Evolutionary conservation across 2,329 filamentous ascomycete species (phyloP).

Genomic region (Colletotrichum eremochloae): DNA sequence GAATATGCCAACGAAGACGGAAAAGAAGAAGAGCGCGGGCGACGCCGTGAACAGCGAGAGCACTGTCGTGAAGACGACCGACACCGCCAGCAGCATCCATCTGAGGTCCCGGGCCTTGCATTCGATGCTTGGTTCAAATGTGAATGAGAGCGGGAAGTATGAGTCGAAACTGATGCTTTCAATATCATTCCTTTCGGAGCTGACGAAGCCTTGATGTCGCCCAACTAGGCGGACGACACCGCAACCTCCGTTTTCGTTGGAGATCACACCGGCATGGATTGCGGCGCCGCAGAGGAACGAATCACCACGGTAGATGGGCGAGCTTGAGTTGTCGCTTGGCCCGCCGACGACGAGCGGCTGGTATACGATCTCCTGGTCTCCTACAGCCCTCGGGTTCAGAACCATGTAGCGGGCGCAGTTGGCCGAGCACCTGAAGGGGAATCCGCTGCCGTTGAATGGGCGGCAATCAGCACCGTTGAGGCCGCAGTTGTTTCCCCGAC

Average conservation of each 20-base stretch:
- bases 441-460: slow-evolving; percentile 77
- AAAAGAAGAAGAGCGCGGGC: slow-evolving; percentile 86
- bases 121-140: slow-evolving; percentile 75
- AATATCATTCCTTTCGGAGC: slow-evolving; percentile 79
- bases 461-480: slow-evolving; percentile 81
- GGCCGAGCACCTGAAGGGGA: slow-evolving; percentile 81
- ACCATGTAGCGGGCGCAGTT: slow-evolving; percentile 76
- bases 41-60: slow-evolving; percentile 87
- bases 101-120: slow-evolving; percentile 82
- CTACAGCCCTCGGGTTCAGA: slow-evolving; percentile 81
- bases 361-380: slow-evolving; percentile 76
- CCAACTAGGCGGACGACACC: slow-evolving; percentile 84
- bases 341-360: slow-evolving; percentile 77
- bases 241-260: slow-evolving; percentile 80
- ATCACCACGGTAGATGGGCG: slow-evolving; percentile 84
- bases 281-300: slow-evolving; percentile 89
- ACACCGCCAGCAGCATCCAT: slow-evolving; percentile 87
- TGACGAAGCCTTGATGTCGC: slow-evolving; percentile 71
- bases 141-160: slow-evolving; percentile 89
- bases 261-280: slow-evolving; percentile 85
- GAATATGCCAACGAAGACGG: slow-evolving; percentile 84
- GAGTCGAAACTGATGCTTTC: slow-evolving; percentile 84
- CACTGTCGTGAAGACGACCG: slow-evolving; percentile 81
- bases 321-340: slow-evolving; percentile 58
- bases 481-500: slow-evolving; percentile 77